Percentiles rank a stretch among this genome's conserved stretches.
Conservation (phyloP, 164 flowering plant genomes). For the Amborella trichopoda region DNA sequence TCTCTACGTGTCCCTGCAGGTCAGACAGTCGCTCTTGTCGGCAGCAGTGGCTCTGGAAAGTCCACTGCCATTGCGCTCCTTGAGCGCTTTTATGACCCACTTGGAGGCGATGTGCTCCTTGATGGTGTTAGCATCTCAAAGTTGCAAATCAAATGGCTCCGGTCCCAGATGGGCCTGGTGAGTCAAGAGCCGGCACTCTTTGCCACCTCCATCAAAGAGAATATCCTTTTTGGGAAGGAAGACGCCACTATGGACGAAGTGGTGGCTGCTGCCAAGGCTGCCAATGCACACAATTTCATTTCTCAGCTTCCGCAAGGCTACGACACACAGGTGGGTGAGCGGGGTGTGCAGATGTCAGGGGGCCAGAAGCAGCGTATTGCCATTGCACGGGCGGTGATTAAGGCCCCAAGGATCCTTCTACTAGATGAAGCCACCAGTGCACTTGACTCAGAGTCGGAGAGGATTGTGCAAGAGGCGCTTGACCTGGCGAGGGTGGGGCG, state of each 20-base stretch:
- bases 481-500: conserved; percentile 60
- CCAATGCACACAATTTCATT: conserved; percentile 86
- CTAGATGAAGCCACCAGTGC: conserved; percentile 89
- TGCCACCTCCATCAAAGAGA: conserved; percentile 71
- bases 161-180: conserved; percentile 88
- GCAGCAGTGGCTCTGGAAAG: conserved; percentile 88
- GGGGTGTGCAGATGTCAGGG: conserved; percentile 84
- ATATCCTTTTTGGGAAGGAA: conserved; percentile 79
- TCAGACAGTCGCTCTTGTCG: conserved; percentile 72
- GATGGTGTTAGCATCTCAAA: conserved; percentile 54
- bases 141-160: conserved; percentile 73
- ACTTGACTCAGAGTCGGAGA: conserved; percentile 71
- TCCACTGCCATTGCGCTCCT: conserved; percentile 60
- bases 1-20: conserved; percentile 52
- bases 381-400: conserved; percentile 74
- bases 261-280: conserved; percentile 61
- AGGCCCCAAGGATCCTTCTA: conserved; percentile 55
- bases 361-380: conserved; percentile 90
- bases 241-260: conserved; percentile 59
- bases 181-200: conserved; percentile 90
- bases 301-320: conserved; percentile 60
- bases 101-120: conserved; percentile 51
- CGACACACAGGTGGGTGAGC: conserved; percentile 87
- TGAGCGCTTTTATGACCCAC: conserved; percentile 73
- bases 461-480: conserved; percentile 72